Percentiles rank a stretch among this genome's conserved stretches.
Conservation (phyloP, 768 basidiomycete species). For the Jaapia argillacea region DNA sequence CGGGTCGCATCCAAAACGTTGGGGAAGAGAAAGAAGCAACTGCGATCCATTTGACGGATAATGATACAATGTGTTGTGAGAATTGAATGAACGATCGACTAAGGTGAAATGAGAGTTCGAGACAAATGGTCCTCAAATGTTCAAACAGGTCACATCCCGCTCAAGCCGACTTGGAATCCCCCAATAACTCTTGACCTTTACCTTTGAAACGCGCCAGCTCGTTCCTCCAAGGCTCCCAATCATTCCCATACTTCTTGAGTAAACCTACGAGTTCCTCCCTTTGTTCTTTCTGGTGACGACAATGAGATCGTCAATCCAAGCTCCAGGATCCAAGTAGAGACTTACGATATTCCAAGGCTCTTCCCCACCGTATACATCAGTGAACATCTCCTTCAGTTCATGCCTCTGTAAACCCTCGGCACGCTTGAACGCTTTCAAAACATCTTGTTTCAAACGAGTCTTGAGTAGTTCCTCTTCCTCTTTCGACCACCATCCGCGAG, state of each 20-base stretch:
- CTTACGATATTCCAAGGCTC: constrained; percentile 79
- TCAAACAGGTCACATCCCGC: no score
- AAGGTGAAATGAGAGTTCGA: no score
- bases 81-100: no score
- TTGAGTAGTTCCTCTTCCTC: constrained; percentile 67
- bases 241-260: constrained; percentile 77
- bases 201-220: constrained; percentile 73
- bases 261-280: constrained; percentile 64
- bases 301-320: constrained; percentile 4
- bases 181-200: constrained; percentile 48
- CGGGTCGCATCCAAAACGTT: no score
- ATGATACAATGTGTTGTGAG: no score
- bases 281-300: constrained; percentile 59
- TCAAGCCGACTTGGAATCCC: no score
- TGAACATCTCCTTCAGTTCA: constrained; percentile 74
- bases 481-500: constrained; percentile 76
- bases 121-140: no score
- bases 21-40: no score
- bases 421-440: constrained; percentile 68
- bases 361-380: constrained; percentile 80
- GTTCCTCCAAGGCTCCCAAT: constrained; percentile 78
- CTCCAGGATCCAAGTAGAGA: constrained; percentile 9
- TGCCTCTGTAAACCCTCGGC: constrained; percentile 63
- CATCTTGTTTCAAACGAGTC: constrained; percentile 55
- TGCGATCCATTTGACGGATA: no score